phyloP scores from a whole-genome alignment of 768 basidiomycete species.

The Omphalotus guepiniiformis region DNA sequence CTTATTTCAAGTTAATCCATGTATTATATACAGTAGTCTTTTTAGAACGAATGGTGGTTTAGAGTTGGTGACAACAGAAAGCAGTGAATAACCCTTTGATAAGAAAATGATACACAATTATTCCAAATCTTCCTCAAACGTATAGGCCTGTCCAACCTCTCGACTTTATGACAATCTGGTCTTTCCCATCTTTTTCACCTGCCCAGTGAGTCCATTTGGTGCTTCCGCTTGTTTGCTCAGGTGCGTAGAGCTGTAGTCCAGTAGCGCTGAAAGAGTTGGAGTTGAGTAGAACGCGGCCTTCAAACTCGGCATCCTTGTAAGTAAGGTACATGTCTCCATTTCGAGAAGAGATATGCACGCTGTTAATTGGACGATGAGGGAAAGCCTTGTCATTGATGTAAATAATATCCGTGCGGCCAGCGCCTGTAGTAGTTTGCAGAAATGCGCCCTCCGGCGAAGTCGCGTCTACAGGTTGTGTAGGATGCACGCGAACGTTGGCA shows the following conservation, averaged over 20 bases:
- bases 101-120: not conserved
- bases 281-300: slow-evolving; percentile 40
- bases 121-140: slow-evolving; percentile 25
- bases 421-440: slow-evolving; percentile 46
- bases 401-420: slow-evolving; percentile 49
- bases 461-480: slow-evolving; percentile 30
- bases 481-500: slow-evolving; percentile 44
- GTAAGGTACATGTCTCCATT: slow-evolving; percentile 55
- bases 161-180: slow-evolving; percentile 35
- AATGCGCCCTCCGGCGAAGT: slow-evolving; percentile 28
- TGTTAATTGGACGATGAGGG: slow-evolving; percentile 45
- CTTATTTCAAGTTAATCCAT: too few species aligned
- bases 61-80: too few species aligned
- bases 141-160: slow-evolving; percentile 46
- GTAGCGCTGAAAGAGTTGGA: slow-evolving; percentile 37
- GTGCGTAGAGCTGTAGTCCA: slow-evolving; percentile 18
- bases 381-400: slow-evolving; percentile 34
- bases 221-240: slow-evolving; percentile 4
- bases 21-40: too few species aligned
- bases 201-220: slow-evolving; percentile 38
- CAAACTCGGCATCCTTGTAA: slow-evolving; percentile 48
- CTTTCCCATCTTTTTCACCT: slow-evolving; percentile 35
- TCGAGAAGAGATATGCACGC: slow-evolving; percentile 41
- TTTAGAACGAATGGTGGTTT: too few species aligned
- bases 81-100: not conserved